Percentiles rank a stretch among this genome's conserved stretches.
Evolutionary conservation across 345 rosid genomes (phyloP).

Genomic region (Turnera subulata): DNA sequence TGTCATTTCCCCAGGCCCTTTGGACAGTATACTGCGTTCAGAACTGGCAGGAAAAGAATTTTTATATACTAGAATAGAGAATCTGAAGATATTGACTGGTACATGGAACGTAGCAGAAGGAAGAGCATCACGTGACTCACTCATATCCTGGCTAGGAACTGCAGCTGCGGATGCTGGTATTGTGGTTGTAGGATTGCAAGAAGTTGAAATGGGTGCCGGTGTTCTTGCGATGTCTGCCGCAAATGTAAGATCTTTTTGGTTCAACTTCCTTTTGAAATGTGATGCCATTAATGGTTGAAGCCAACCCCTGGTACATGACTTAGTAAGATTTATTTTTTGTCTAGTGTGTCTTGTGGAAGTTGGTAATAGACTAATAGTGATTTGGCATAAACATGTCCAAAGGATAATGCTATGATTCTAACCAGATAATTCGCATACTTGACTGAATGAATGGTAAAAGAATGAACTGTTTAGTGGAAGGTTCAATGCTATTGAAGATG

Average conservation of each 20-base stretch:
- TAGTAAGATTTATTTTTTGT: too few relatives aligned
- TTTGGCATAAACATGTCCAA: too few relatives aligned
- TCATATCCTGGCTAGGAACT: conserved; percentile 78
- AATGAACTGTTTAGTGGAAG: too few relatives aligned
- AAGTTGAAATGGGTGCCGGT: conserved; percentile 99
- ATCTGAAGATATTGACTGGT: conserved; percentile 62
- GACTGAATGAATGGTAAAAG: too few relatives aligned
- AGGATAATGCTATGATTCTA: too few relatives aligned
- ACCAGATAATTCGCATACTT: too few relatives aligned
- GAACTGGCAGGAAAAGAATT: conserved; percentile 58
- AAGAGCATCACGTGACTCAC: conserved; percentile 67
- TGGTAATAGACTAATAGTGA: too few relatives aligned
- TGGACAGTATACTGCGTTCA: conserved; percentile 57
- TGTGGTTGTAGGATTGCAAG: conserved; percentile 89
- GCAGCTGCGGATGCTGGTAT: conserved; percentile 75
- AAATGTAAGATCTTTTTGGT: conserved; percentile 54
- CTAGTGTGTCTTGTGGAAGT: too few relatives aligned
- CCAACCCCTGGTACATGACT: too few relatives aligned
- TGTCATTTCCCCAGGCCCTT: conserved; percentile 77
- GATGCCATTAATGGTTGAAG: too few relatives aligned
- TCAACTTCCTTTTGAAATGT: not conserved
- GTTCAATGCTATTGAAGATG: too few relatives aligned
- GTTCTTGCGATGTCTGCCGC: conserved; percentile 99
- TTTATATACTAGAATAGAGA: conserved; percentile 50
- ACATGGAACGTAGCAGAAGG: conserved; percentile 99